These are phyloP conservation scores for Pythium grandisporangium DNA, from an alignment of 352 stramenopile species.

Conservation along the genomic window DNA sequence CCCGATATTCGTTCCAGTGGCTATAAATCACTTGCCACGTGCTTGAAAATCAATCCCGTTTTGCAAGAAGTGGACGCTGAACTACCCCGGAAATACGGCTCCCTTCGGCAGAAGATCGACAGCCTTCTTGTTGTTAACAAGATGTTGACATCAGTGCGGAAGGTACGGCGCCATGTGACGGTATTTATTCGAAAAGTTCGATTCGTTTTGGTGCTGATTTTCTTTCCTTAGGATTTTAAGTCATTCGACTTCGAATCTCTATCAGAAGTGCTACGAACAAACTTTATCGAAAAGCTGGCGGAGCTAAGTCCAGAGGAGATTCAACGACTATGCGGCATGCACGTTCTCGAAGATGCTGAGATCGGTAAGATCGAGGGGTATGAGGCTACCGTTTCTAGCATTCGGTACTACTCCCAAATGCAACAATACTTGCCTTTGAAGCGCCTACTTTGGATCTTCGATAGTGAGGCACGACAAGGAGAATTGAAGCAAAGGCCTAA, in stretches of 20 bases:
- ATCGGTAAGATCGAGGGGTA: constrained; percentile 17
- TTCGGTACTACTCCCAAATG: constrained; percentile 44
- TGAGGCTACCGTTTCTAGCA: constrained; percentile 17
- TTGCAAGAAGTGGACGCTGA: constrained; percentile 22
- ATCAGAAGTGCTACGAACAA: constrained; percentile 35
- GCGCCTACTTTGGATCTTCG: constrained; percentile 52
- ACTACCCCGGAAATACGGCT: constrained; percentile 18
- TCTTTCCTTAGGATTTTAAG: constrained; percentile 16
- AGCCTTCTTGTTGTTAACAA: constrained; percentile 44
- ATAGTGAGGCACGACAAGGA: constrained; percentile 20
- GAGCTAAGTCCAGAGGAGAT: constrained; percentile 50
- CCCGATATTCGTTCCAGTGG: constrained; percentile 26
- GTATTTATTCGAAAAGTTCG: no score
- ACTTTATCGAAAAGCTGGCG: constrained; percentile 60
- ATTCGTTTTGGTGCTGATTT: constrained; percentile 10
- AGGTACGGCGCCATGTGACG: no score
- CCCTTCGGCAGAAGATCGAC: constrained; percentile 13
- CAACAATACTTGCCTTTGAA: constrained; percentile 44
- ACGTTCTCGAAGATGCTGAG: constrained; percentile 24
- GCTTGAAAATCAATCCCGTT: constrained; percentile 29
- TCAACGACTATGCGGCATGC: constrained; percentile 21
- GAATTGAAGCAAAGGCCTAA: constrained; percentile 12
- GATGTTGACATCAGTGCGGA: no score
- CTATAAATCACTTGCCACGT: constrained; percentile 32
- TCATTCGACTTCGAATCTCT: constrained; percentile 23